A percentile compares a stretch with the other conserved stretches of the same genome.
phyloP scores from a whole-genome alignment of 495 filamentous ascomycete genomes.

The Penicillium samsonianum region DNA sequence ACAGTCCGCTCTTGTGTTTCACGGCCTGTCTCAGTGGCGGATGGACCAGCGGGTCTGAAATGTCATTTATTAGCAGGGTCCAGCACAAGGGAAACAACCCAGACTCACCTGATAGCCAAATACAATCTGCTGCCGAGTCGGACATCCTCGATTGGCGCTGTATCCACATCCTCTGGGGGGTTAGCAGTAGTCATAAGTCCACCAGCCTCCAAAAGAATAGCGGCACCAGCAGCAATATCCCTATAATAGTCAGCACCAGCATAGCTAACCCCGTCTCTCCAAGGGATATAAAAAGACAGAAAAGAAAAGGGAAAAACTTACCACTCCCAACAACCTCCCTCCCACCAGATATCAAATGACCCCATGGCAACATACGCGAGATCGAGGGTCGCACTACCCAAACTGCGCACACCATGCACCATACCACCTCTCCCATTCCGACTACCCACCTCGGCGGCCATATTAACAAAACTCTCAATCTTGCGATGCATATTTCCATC shows the following conservation, averaged over 20 bases:
- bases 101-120: constrained; percentile 59
- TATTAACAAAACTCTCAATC: constrained; percentile 68
- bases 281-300: not conserved
- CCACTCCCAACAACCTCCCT: constrained; percentile 62
- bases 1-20: constrained; percentile 65
- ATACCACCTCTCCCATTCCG: constrained; percentile 63
- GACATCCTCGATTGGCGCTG: constrained; percentile 56
- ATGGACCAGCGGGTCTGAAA: constrained; percentile 60
- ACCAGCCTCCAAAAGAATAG: constrained; percentile 59
- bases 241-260: constrained; percentile 25
- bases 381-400: constrained; percentile 62
- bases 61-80: not conserved
- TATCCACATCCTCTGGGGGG: constrained; percentile 56
- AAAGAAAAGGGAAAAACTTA: constrained; percentile 24
- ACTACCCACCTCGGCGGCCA: constrained; percentile 63
- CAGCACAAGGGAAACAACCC: not conserved
- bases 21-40: constrained; percentile 58
- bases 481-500: constrained; percentile 67
- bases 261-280: not conserved
- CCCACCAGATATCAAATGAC: constrained; percentile 60
- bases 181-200: constrained; percentile 68
- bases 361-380: constrained; percentile 60
- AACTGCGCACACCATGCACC: constrained; percentile 58
- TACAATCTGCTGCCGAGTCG: constrained; percentile 63
- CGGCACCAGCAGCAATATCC: constrained; percentile 58